phyloP scores from a whole-genome alignment of 208 protist genomes.

The Trypanosoma rangeli region DNA sequence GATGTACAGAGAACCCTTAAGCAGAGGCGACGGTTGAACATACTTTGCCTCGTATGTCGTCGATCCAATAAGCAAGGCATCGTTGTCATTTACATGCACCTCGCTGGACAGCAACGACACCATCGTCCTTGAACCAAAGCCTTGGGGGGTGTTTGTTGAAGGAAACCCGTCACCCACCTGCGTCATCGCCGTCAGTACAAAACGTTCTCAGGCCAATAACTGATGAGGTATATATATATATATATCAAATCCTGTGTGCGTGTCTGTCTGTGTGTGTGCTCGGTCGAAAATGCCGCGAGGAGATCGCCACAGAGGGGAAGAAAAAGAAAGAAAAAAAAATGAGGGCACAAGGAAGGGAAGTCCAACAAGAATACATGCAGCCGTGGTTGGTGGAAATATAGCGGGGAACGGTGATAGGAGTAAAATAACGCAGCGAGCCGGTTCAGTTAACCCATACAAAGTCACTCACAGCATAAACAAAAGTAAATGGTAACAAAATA shows the following conservation, averaged over 20 bases:
- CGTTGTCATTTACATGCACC: conserved; percentile 39
- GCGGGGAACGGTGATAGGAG: background rate
- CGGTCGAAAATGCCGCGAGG: too few species aligned
- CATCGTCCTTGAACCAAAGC: background rate
- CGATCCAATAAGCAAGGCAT: conserved; percentile 50
- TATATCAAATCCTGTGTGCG: too few species aligned
- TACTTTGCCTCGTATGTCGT: conserved; percentile 75
- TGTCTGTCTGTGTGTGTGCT: too few species aligned
- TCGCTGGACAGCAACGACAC: conserved; percentile 45
- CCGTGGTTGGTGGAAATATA: background rate
- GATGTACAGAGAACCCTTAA: conserved; percentile 65
- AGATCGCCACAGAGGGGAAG: background rate
- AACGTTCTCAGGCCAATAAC: background rate
- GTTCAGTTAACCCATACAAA: background rate
- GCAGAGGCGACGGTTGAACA: conserved; percentile 36
- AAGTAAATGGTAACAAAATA: conserved; percentile 3
- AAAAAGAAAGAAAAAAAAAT: conserved; percentile 3
- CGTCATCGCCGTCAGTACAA: background rate
- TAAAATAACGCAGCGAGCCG: background rate
- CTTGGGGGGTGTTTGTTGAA: background rate
- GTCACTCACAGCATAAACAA: background rate
- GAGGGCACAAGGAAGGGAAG: background rate
- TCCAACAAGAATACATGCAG: background rate
- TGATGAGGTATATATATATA: background rate
- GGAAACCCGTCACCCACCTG: background rate